phyloP scores from a whole-genome alignment of 140 eudicot genomes.

The Senecio squalidus region DNA sequence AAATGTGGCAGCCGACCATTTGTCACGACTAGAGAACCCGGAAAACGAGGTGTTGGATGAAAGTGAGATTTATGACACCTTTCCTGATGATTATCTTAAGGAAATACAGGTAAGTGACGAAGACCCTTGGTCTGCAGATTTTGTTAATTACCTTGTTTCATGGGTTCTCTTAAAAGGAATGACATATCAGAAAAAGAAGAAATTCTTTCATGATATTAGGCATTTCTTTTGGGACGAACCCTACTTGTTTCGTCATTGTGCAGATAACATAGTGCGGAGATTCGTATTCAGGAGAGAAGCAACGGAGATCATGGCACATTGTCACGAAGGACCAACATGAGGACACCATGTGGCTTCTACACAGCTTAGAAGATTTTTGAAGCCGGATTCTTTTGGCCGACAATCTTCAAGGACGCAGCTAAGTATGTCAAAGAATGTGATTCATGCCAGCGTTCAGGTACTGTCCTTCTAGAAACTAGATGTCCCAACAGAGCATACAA shows the following conservation, averaged over 20 bases:
- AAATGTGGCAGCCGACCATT: too few species aligned
- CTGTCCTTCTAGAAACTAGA: background rate
- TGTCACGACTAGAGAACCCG: too few species aligned
- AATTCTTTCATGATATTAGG: background rate
- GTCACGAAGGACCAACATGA: constrained; percentile 1
- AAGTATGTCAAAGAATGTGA: background rate
- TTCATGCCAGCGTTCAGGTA: background rate
- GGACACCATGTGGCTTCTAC: background rate
- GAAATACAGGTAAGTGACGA: too few species aligned
- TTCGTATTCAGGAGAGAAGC: background rate
- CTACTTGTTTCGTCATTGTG: background rate
- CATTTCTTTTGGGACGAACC: constrained; percentile 8
- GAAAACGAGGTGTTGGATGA: too few species aligned
- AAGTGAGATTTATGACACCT: too few species aligned
- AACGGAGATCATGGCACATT: background rate
- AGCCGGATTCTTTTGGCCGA: constrained; percentile 9
- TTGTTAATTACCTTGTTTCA: constrained; percentile 8
- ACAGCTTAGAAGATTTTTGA: background rate
- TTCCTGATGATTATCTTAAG: too few species aligned
- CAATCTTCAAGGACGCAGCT: background rate
- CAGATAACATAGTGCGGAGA: background rate
- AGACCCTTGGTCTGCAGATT: constrained; percentile 8
- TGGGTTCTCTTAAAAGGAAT: background rate
- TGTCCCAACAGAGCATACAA: background rate
- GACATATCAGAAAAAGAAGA: background rate